Percentiles rank a stretch among this genome's conserved stretches.
Conservation (phyloP, 305 asterid species). For the Fraxinus greggii region DNA sequence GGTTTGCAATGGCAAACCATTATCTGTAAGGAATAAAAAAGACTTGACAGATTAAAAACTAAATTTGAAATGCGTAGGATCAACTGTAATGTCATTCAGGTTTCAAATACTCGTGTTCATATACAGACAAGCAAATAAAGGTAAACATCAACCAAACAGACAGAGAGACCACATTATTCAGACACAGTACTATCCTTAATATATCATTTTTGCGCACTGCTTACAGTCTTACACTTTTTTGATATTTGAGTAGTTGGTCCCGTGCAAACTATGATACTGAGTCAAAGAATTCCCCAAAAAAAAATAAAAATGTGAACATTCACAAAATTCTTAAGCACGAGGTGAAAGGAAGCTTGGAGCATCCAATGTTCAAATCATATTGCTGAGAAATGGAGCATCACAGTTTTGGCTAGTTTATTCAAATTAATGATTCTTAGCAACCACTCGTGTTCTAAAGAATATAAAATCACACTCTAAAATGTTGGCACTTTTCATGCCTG, state of each 20-base stretch:
- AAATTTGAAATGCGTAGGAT: conserved; percentile 12
- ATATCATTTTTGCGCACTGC: neutral
- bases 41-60: neutral
- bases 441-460: neutral
- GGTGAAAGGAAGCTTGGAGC: neutral
- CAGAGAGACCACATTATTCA: conserved; percentile 1
- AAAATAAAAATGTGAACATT: neutral
- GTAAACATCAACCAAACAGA: conserved; percentile 14
- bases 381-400: neutral
- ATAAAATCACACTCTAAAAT: neutral
- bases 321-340: neutral
- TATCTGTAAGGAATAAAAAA: conserved; percentile 45
- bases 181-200: neutral
- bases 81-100: conserved; percentile 10
- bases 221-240: neutral
- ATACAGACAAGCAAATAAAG: conserved; percentile 9
- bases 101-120: conserved; percentile 11
- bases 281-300: neutral
- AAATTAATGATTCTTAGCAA: neutral
- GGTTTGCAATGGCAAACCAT: conserved; percentile 94
- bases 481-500: neutral
- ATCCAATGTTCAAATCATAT: neutral
- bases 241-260: neutral
- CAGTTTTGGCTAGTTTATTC: neutral
- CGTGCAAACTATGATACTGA: neutral